Evolutionary conservation across 179 eudicot genomes (phyloP).

Genomic region (Camellia oleifera): DNA sequence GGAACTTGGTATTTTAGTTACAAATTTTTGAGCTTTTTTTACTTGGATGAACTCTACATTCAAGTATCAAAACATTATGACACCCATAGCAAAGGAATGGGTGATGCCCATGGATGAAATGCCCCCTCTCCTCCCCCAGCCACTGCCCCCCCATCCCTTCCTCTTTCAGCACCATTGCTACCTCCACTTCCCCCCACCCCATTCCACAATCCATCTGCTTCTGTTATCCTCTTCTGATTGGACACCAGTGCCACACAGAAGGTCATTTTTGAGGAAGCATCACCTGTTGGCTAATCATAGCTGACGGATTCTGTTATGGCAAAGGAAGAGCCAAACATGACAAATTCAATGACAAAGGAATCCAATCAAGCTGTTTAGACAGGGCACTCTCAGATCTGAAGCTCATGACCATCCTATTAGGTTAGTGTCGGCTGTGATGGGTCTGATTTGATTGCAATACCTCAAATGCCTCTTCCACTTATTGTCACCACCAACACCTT

Average conservation of each 20-base stretch:
- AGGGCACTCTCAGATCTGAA: neutral
- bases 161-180: neutral
- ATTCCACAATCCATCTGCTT: too few relatives aligned
- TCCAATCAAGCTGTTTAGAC: neutral
- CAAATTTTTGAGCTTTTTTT: neutral
- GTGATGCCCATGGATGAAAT: neutral
- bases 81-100: neutral
- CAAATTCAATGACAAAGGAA: neutral
- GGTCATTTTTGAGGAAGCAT: too few relatives aligned
- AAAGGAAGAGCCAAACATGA: neutral
- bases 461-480: neutral
- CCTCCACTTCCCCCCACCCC: too few relatives aligned
- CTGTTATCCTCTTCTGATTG: too few relatives aligned
- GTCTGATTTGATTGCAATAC: neutral
- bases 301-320: neutral
- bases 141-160: too few relatives aligned
- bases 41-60: neutral
- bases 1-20: neutral
- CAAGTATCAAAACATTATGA: neutral
- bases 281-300: neutral
- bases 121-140: too few relatives aligned
- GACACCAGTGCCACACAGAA: too few relatives aligned
- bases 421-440: too few relatives aligned
- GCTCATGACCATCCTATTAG: neutral
- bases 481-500: neutral